These are phyloP conservation scores for Aspergillus tubingensis DNA, from an alignment of 2,329 filamentous ascomycete genomes.

Conservation along the genomic window DNA sequence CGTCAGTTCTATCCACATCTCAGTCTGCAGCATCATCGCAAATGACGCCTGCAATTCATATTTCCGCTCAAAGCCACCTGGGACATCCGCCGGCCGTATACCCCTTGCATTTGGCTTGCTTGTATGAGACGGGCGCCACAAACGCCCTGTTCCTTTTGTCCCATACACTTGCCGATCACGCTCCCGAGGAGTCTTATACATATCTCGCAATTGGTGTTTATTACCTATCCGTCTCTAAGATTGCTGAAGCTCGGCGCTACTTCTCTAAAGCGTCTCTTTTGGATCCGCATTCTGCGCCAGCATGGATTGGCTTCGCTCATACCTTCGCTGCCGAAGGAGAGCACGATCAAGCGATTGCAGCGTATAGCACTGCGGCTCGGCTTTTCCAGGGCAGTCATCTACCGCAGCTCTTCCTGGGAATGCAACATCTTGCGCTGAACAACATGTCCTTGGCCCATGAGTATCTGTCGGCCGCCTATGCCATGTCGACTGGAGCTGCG, in stretches of 20 bases:
- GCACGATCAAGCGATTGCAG: slow-evolving; percentile 96
- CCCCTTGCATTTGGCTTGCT: slow-evolving; percentile 85
- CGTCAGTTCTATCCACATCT: slow-evolving; percentile 76
- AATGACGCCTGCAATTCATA: slow-evolving; percentile 28
- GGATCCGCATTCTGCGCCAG: slow-evolving; percentile 94
- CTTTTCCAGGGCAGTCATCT: slow-evolving; percentile 97
- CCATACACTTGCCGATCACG: slow-evolving; percentile 87
- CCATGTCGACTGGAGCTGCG: slow-evolving; percentile 50
- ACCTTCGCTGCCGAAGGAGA: slow-evolving; percentile 97
- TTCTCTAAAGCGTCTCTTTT: slow-evolving; percentile 98
- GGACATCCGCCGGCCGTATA: slow-evolving; percentile 62
- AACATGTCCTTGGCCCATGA: slow-evolving; percentile 93
- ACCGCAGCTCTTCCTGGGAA: slow-evolving; percentile 91
- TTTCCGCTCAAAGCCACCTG: slow-evolving; percentile 39
- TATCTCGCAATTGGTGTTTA: slow-evolving; percentile 96
- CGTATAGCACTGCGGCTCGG: slow-evolving; percentile 91
- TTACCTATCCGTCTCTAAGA: slow-evolving; percentile 84
- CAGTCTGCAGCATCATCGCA: slow-evolving; percentile 72
- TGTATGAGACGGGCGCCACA: slow-evolving; percentile 83
- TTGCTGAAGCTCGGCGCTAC: slow-evolving; percentile 90
- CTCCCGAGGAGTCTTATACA: slow-evolving; percentile 85
- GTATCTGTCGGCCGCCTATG: slow-evolving; percentile 87
- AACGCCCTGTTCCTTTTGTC: slow-evolving; percentile 89
- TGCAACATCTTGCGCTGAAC: slow-evolving; percentile 96
- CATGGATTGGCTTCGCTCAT: slow-evolving; percentile 98